Evolutionary conservation across 331 rosid species (phyloP).

Genomic region (Quercus tomentella): DNA sequence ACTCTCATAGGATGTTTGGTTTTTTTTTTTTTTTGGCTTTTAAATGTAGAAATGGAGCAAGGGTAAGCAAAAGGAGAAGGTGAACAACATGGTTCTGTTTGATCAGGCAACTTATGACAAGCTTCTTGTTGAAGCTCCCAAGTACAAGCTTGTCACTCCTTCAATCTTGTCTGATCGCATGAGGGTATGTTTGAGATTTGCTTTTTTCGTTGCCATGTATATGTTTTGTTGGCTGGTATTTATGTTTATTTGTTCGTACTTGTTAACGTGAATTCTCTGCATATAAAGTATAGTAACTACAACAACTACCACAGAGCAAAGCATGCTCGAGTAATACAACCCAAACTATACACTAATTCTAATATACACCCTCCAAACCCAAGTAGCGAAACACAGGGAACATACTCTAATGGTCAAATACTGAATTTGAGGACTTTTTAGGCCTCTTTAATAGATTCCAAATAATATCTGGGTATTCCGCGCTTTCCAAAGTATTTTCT

Average conservation of each 20-base stretch:
- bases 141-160: conserved; percentile 15
- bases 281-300: too few relatives aligned
- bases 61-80: conserved; percentile 19
- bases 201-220: not conserved
- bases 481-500: too few relatives aligned
- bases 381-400: too few relatives aligned
- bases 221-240: not conserved
- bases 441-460: too few relatives aligned
- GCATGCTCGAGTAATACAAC: too few relatives aligned
- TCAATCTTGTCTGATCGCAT: conserved; percentile 9
- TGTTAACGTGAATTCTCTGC: not conserved
- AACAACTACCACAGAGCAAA: too few relatives aligned
- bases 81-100: conserved; percentile 15
- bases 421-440: too few relatives aligned
- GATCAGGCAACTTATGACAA: conserved; percentile 16
- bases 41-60: conserved; percentile 13
- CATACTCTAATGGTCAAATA: too few relatives aligned
- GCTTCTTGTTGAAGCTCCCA: conserved; percentile 16
- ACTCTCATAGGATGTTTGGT: not conserved
- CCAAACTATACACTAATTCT: too few relatives aligned
- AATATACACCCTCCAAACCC: too few relatives aligned
- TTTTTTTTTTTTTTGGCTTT: not conserved
- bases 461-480: too few relatives aligned
- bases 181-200: conserved; percentile 1
- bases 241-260: not conserved